phyloP scores from a whole-genome alignment of 2,329 filamentous ascomycete genomes.

The Bisporella sp. region DNA sequence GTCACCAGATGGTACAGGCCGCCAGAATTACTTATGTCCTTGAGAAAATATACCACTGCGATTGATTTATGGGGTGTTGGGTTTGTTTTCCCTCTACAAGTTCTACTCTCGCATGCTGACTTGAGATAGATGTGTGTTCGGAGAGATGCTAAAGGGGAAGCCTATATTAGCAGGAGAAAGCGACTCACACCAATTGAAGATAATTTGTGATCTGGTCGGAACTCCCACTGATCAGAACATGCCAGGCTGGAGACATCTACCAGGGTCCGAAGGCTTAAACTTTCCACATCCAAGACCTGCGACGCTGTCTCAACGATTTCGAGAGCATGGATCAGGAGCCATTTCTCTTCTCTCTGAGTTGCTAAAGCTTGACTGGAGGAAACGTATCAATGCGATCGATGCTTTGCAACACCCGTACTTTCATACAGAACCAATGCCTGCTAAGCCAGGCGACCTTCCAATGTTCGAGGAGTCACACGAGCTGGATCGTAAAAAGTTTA shows the following conservation, averaged over 20 bases:
- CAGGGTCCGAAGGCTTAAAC: slow-evolving; percentile 70
- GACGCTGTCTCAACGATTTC: slow-evolving; percentile 67
- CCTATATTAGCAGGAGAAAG: slow-evolving; percentile 88
- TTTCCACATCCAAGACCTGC: slow-evolving; percentile 49
- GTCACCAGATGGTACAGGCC: slow-evolving; percentile 97
- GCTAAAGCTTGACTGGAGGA: slow-evolving; percentile 81
- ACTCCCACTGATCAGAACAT: slow-evolving; percentile 85
- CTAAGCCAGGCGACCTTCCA: slow-evolving; percentile 80
- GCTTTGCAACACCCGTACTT: slow-evolving; percentile 92
- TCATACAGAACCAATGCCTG: slow-evolving; percentile 67
- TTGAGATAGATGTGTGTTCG: slow-evolving; percentile 76
- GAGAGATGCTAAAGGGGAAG: slow-evolving; percentile 92
- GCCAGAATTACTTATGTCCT: slow-evolving; percentile 81
- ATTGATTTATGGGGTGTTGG: slow-evolving; percentile 99
- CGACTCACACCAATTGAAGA: slow-evolving; percentile 81
- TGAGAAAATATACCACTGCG: slow-evolving; percentile 90
- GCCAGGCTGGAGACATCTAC: slow-evolving; percentile 82
- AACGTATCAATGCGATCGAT: slow-evolving; percentile 86
- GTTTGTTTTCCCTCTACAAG: slow-evolving; percentile 41
- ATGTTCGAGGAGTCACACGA: slow-evolving; percentile 93
- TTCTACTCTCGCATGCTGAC: slow-evolving; percentile 16
- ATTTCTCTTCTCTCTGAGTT: slow-evolving; percentile 77
- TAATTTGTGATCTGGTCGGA: slow-evolving; percentile 91
- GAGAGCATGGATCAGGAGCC: slow-evolving; percentile 65
- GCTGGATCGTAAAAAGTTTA: slow-evolving; percentile 85